phyloP scores from a whole-genome alignment of 202 grass and related monocot species.

The Hordeum pubiflorum region DNA sequence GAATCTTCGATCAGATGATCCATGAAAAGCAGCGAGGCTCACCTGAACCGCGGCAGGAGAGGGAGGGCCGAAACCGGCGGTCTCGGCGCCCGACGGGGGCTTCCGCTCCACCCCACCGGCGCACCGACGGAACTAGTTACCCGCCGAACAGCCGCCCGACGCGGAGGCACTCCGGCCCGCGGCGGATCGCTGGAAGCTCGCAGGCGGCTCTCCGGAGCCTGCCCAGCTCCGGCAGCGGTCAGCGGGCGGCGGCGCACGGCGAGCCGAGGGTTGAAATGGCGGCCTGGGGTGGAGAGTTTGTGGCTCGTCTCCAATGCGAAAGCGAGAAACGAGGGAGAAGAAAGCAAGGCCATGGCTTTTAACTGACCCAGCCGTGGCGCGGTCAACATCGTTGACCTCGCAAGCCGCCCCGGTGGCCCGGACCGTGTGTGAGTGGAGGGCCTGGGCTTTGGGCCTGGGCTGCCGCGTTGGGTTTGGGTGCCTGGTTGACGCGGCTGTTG shows the following conservation, averaged over 20 bases:
- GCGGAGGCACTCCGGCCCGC: not conserved
- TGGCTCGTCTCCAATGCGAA: not conserved
- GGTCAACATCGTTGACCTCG: not conserved
- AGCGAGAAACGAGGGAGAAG: not conserved
- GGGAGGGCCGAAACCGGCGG: not conserved
- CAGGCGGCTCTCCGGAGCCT: not conserved
- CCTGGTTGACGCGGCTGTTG: not conserved
- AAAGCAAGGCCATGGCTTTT: not conserved
- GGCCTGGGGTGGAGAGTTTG: not conserved
- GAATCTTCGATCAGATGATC: not conserved
- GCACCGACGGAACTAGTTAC: not conserved
- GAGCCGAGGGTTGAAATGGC: not conserved
- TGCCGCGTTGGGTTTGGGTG: no score
- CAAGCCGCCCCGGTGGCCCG: not conserved
- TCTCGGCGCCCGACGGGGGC: not conserved
- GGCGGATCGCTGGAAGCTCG: not conserved
- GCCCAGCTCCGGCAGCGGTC: not conserved
- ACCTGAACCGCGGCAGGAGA: not conserved
- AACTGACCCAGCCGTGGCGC: not conserved
- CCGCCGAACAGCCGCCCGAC: not conserved
- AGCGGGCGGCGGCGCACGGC: not conserved
- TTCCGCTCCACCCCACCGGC: not conserved
- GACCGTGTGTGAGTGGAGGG: not conserved
- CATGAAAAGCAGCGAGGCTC: not conserved
- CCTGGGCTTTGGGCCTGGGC: not conserved